phyloP scores from a whole-genome alignment of 1,284 basidiomycete species.

The Flammula alnicola region DNA sequence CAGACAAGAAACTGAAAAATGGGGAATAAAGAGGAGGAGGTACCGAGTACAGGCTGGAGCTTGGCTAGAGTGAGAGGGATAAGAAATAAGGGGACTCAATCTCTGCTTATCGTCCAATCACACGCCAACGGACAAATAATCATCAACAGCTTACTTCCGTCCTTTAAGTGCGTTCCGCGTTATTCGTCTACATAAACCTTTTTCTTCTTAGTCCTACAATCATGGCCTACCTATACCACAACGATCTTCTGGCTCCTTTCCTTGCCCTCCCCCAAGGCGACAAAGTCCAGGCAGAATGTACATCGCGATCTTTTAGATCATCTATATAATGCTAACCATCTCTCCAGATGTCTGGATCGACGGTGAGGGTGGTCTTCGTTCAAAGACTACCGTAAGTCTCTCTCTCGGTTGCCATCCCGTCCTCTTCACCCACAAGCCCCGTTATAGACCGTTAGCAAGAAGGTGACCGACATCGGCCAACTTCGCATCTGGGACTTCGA shows the following conservation, averaged over 20 bases:
- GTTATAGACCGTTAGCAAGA: slow-evolving; percentile 77
- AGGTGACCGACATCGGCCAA: slow-evolving; percentile 84
- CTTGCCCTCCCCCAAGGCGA: slow-evolving; percentile 86
- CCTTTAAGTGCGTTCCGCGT: slow-evolving; percentile 24
- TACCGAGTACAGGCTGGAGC: no score
- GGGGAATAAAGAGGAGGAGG: no score
- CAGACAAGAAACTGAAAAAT: no score
- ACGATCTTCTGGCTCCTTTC: slow-evolving; percentile 87
- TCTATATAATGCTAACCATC: slow-evolving; percentile 26
- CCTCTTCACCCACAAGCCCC: slow-evolving; percentile 13
- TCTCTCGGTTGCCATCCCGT: slow-evolving; percentile 10
- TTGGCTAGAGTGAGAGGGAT: background rate
- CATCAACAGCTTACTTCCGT: slow-evolving; percentile 31
- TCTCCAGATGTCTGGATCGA: slow-evolving; percentile 92
- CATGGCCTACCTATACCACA: slow-evolving; percentile 57
- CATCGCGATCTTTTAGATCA: slow-evolving; percentile 32
- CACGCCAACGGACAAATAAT: slow-evolving; percentile 34
- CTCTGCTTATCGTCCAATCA: slow-evolving; percentile 48
- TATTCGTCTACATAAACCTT: slow-evolving; percentile 21
- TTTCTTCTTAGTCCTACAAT: slow-evolving; percentile 21
- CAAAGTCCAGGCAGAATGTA: slow-evolving; percentile 93
- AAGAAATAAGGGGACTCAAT: background rate
- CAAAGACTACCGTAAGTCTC: slow-evolving; percentile 83
- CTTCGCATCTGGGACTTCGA: slow-evolving; percentile 99
- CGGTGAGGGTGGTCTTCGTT: slow-evolving; percentile 89